Evolutionary conservation across 2,329 filamentous ascomycete species (phyloP).

Genomic region (Fragosphaeria purpurea): DNA sequence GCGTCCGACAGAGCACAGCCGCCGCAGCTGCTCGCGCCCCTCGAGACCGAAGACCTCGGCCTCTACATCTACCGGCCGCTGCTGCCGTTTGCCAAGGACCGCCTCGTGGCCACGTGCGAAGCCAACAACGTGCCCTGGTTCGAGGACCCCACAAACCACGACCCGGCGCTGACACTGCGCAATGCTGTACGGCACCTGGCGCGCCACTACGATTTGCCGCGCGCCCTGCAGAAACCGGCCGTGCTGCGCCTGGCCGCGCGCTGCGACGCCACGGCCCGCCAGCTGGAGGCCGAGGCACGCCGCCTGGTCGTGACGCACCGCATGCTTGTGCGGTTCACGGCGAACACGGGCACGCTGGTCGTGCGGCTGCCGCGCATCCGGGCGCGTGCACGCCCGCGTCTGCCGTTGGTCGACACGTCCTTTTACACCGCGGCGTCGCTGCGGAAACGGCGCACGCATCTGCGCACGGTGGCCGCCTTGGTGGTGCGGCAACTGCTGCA

Average conservation of each 20-base stretch:
- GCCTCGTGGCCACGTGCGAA: conserved; percentile 65
- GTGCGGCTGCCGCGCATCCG: conserved; percentile 33
- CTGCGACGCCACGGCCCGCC: conserved; percentile 32
- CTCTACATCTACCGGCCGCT: conserved; percentile 60
- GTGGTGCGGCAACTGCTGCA: conserved; percentile 38
- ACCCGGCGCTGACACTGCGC: conserved; percentile 64
- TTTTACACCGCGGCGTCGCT: conserved; percentile 14
- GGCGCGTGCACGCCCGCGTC: not conserved
- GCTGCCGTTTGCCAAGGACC: conserved; percentile 59
- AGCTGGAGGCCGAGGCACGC: conserved; percentile 42
- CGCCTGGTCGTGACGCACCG: conserved; percentile 39
- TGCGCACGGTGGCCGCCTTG: conserved; percentile 34
- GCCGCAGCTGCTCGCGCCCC: conserved; percentile 12
- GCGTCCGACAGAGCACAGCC: conserved; percentile 11
- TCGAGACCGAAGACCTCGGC: conserved; percentile 50
- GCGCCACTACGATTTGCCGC: conserved; percentile 50
- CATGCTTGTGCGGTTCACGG: conserved; percentile 36
- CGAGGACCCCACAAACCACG: conserved; percentile 74
- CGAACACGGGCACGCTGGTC: conserved; percentile 37
- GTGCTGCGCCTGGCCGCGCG: conserved; percentile 52
- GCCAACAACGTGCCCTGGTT: conserved; percentile 62
- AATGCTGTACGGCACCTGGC: conserved; percentile 70
- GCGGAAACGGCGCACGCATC: conserved; percentile 23
- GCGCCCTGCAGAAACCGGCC: conserved; percentile 54
- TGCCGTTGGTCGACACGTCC: conserved; percentile 3